Evolutionary conservation across 2,329 filamentous ascomycete species (phyloP).

Genomic region (Rhinocladiella similis): DNA sequence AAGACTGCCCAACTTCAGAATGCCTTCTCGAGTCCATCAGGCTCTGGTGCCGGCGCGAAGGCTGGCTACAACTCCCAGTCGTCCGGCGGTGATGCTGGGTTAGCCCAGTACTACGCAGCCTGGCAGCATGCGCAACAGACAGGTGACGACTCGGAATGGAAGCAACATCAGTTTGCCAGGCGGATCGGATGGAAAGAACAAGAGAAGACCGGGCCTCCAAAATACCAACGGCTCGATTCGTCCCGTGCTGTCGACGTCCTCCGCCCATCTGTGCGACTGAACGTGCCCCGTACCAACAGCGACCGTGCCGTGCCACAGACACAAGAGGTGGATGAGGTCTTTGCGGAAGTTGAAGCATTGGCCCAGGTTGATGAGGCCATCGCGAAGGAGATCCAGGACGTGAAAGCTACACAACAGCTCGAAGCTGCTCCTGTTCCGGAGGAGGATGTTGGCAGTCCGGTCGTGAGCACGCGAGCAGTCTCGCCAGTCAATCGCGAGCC

Average conservation of each 20-base stretch:
- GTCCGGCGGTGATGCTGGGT: conserved; percentile 57
- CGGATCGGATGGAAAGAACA: conserved; percentile 81
- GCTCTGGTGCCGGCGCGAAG: conserved; percentile 52
- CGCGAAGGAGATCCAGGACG: conserved; percentile 70
- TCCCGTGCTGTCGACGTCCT: conserved; percentile 25
- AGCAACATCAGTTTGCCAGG: conserved; percentile 85
- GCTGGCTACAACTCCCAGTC: conserved; percentile 56
- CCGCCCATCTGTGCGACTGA: conserved; percentile 19
- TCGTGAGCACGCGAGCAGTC: conserved; percentile 16
- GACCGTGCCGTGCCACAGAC: conserved; percentile 61
- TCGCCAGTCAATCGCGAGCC: conserved; percentile 10
- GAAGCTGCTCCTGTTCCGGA: conserved; percentile 28
- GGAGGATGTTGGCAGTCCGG: conserved; percentile 32
- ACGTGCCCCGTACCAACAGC: conserved; percentile 52
- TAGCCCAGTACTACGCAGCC: conserved; percentile 91
- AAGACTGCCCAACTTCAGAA: conserved; percentile 68
- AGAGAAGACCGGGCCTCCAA: conserved; percentile 41
- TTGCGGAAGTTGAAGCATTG: conserved; percentile 53
- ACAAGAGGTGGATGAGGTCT: conserved; percentile 53
- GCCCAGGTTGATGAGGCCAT: conserved; percentile 85
- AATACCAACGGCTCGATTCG: conserved; percentile 30
- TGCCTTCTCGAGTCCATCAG: conserved; percentile 67
- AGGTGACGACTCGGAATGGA: conserved; percentile 78
- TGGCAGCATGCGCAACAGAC: conserved; percentile 75
- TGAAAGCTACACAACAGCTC: conserved; percentile 42